Conservation (phyloP, 148 eudicot species). For the Bassia scoparia region DNA sequence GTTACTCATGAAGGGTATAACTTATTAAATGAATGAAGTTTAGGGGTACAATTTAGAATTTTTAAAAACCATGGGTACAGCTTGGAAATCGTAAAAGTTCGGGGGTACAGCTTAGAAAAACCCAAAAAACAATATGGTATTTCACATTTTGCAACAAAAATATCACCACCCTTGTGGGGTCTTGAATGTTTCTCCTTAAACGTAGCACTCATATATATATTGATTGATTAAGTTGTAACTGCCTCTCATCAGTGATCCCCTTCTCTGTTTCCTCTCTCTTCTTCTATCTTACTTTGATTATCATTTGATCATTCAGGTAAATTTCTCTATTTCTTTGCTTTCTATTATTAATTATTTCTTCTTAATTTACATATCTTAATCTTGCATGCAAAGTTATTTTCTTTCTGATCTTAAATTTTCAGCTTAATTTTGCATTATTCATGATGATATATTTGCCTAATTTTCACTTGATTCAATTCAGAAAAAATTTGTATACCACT, state of each 20-base stretch:
- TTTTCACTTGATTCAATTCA: too few species aligned
- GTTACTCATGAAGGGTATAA: too few species aligned
- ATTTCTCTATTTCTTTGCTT: neutral
- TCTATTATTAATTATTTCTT: neutral
- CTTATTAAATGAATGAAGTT: too few species aligned
- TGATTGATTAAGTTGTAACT: neutral
- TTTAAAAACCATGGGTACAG: too few species aligned
- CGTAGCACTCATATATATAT: too few species aligned
- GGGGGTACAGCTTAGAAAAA: too few species aligned
- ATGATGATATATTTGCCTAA: too few species aligned
- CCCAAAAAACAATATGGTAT: too few species aligned
- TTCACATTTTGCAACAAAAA: too few species aligned
- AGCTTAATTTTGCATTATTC: neutral
- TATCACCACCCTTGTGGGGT: neutral
- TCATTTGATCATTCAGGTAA: constrained; percentile 13
- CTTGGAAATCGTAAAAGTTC: too few species aligned
- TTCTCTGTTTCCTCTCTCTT: constrained; percentile 6
- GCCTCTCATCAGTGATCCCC: constrained; percentile 3
- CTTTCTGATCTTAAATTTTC: neutral
- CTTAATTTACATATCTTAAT: neutral
- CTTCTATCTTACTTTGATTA: neutral
- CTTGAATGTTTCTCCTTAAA: neutral
- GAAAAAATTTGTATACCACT: too few species aligned
- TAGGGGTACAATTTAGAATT: too few species aligned
- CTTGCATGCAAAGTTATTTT: constrained; percentile 8